Evolutionary conservation across 768 basidiomycete genomes (phyloP), one percentile per base, ranked within the genome.

Genomic region (Melanogaster broomeanus): DNA sequence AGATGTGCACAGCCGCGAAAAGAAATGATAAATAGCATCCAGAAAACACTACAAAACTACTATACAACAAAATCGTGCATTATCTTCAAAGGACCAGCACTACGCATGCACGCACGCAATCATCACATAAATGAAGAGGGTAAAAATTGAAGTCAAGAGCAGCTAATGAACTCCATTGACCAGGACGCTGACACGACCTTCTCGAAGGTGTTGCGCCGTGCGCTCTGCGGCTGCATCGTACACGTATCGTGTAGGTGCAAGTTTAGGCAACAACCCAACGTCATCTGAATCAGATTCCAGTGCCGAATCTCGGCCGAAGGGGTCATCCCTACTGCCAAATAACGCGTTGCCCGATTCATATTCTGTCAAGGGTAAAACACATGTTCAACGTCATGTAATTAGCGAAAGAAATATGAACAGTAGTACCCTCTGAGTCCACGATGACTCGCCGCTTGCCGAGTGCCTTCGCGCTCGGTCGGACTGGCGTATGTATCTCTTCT

Each of bases 221-320:
- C 89, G 80, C 67, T 96, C 93, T 22, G 91, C 91, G 6, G 87
- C 91, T 0, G 93, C 93, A 64, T 97, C 93, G 66, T 97, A 97
- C n/a, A 88, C 91, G 69, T 87, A 94, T 13, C 80, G 80, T 22
- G 83, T 76, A 3, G 83, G 80, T 18, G 70, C 77, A 42, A 78
- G 79, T 55, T 61, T 61, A 25, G 65, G 34, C 67, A 67, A 60
- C 67, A 71, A 15, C 51, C 59, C 51, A 34, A 43, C 40, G 16
- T 80, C 79, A 21, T 83, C 83, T 10, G 75, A 75, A 42, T 84
- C 84, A 24, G 77, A 80, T 38, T 83, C 79, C 12, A 66, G 48
- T 5, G 51, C 45, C 58, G 67, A 46, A 63, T 67, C 65, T 61
- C 74, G 51, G 68, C 73, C 3, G 57, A 56, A 49, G 59, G 63